Conservation (phyloP, 345 rosid genomes). For the Zanthoxylum bungeanum region DNA sequence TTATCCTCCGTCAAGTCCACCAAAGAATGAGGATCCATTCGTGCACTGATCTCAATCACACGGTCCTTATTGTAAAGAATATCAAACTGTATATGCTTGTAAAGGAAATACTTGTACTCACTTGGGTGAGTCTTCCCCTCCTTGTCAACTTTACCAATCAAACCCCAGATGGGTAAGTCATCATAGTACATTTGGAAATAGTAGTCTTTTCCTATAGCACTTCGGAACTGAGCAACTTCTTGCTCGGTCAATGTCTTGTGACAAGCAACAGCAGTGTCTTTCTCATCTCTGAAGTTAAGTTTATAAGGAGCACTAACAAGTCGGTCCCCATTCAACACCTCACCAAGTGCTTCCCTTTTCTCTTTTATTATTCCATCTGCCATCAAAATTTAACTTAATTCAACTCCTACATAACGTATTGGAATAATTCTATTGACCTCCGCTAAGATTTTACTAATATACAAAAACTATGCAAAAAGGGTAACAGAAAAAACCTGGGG, state of each 20-base stretch:
- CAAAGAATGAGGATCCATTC: slow-evolving; percentile 66
- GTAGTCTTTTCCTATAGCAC: slow-evolving; percentile 70
- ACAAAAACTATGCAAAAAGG: neutral
- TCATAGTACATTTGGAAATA: slow-evolving; percentile 92
- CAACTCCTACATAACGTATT: neutral
- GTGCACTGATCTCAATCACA: slow-evolving; percentile 67
- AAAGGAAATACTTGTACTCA: slow-evolving; percentile 64
- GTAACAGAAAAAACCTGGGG: slow-evolving; percentile 29
- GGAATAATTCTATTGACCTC: neutral
- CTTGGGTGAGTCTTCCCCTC: slow-evolving; percentile 59
- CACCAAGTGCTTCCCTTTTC: slow-evolving; percentile 91
- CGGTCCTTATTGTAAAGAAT: slow-evolving; percentile 70
- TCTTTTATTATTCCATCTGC: slow-evolving; percentile 58
- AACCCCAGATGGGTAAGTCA: slow-evolving; percentile 90
- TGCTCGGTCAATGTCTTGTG: slow-evolving; percentile 49
- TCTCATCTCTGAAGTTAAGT: slow-evolving; percentile 67
- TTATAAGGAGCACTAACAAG: slow-evolving; percentile 84
- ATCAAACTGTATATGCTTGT: slow-evolving; percentile 74
- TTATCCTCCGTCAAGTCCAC: slow-evolving; percentile 81
- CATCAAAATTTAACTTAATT: neutral
- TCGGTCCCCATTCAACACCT: slow-evolving; percentile 82
- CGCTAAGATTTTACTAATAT: neutral
- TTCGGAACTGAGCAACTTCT: slow-evolving; percentile 57
- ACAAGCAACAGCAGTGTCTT: slow-evolving; percentile 62
- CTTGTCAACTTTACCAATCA: slow-evolving; percentile 79